A percentile compares a stretch with the other conserved stretches of the same genome.
phyloP scores from a whole-genome alignment of 192 early-diverging fungal genomes.

The Backusella westeae region DNA sequence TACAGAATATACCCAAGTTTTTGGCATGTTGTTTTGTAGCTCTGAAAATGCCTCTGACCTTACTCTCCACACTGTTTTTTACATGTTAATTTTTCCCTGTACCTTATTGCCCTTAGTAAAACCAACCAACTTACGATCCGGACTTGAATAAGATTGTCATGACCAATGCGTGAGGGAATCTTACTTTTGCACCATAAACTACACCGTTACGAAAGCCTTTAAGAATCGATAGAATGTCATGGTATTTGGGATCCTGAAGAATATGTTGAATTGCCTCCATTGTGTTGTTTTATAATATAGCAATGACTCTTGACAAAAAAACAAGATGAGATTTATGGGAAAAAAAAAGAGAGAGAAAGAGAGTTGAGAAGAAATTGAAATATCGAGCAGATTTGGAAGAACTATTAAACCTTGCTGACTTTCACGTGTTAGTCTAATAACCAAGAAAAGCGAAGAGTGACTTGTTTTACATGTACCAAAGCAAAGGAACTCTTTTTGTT shows the following conservation, averaged over 20 bases:
- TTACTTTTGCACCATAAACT: constrained; percentile 94
- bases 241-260: constrained; percentile 72
- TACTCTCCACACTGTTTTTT: constrained; percentile 65
- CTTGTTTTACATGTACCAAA: background rate
- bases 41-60: constrained; percentile 70
- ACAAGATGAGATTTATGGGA: background rate
- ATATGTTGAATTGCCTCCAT: constrained; percentile 48
- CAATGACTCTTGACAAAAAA: background rate
- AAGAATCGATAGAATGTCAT: constrained; percentile 78
- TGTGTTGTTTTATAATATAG: background rate
- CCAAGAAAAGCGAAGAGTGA: background rate
- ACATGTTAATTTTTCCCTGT: background rate
- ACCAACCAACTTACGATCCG: constrained; percentile 45
- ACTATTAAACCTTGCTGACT: background rate
- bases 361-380: constrained; percentile 4
- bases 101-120: background rate
- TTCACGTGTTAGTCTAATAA: background rate
- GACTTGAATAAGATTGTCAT: constrained; percentile 93
- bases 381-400: background rate
- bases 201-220: constrained; percentile 94
- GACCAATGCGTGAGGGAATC: constrained; percentile 95
- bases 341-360: background rate
- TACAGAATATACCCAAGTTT: constrained; percentile 89
- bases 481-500: background rate
- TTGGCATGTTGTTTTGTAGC: constrained; percentile 88